Conservation (phyloP, 1,284 basidiomycete genomes). For the Ceratobasidium sp. region DNA sequence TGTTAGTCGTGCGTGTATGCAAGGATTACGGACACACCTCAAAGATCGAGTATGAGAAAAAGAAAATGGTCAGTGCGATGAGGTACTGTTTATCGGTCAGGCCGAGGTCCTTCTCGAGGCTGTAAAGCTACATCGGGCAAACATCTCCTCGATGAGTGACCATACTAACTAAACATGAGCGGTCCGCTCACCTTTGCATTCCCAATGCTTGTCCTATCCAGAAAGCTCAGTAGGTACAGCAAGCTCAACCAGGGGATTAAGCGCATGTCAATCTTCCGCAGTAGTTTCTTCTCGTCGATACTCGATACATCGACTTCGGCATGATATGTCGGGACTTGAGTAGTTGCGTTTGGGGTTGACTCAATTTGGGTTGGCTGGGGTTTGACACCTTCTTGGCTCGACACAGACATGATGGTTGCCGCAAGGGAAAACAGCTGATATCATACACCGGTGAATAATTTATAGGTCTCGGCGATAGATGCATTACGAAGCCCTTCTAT, state of each 20-base stretch:
- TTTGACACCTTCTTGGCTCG: slow-evolving; percentile 1
- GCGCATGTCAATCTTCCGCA: slow-evolving; percentile 46
- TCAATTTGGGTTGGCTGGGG: slow-evolving; percentile 8
- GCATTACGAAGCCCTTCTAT: slow-evolving; percentile 20
- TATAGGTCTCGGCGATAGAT: background rate
- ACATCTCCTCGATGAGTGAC: slow-evolving; percentile 47
- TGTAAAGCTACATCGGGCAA: slow-evolving; percentile 44
- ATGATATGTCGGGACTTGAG: slow-evolving; percentile 17
- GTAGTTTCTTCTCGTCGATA: slow-evolving; percentile 45
- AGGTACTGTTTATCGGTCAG: slow-evolving; percentile 44
- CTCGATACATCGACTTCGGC: slow-evolving; percentile 26
- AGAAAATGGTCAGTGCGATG: slow-evolving; percentile 42
- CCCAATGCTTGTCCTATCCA: slow-evolving; percentile 50
- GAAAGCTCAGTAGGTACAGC: slow-evolving; percentile 51
- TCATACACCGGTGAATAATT: background rate
- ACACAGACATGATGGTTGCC: slow-evolving; percentile 9
- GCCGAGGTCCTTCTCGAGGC: slow-evolving; percentile 46
- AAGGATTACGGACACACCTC: slow-evolving; percentile 4
- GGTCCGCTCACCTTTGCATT: slow-evolving; percentile 41
- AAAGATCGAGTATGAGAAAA: slow-evolving; percentile 41
- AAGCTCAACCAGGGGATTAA: slow-evolving; percentile 47
- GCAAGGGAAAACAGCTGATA: background rate
- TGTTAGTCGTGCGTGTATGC: background rate
- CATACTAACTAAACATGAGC: background rate
- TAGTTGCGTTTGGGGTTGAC: background rate